Conservation (phyloP, 768 basidiomycete species). For the Hygrophorus pudorinus region DNA sequence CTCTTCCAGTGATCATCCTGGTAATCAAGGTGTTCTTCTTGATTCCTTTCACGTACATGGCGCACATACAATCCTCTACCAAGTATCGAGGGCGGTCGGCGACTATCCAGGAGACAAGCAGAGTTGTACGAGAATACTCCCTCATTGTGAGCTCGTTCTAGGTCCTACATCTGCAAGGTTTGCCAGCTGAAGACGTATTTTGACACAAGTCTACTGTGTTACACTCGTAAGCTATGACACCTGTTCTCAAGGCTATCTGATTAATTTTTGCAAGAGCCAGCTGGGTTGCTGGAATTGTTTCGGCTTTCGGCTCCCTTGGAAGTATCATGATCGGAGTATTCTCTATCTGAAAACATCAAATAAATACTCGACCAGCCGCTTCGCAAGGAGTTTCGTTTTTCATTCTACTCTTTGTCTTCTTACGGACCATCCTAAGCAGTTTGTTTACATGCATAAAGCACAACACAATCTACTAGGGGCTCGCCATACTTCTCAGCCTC, state of each 20-base stretch:
- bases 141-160: constrained; percentile 32
- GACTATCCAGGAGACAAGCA: constrained; percentile 34
- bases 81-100: constrained; percentile 41
- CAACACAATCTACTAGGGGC: no score
- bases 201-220: no score
- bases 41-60: constrained; percentile 41
- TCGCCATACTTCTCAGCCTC: not conserved
- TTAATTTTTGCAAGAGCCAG: not conserved
- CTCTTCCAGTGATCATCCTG: constrained; percentile 22
- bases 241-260: no score
- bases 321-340: constrained; percentile 1
- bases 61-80: constrained; percentile 36
- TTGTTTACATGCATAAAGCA: not conserved
- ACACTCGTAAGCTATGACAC: no score
- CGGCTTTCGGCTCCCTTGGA: not conserved
- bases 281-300: not conserved
- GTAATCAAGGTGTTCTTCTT: constrained; percentile 40
- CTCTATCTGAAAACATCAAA: constrained; percentile 1
- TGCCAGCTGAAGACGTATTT: constrained; percentile 15
- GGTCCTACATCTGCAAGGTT: not conserved
- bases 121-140: constrained; percentile 44
- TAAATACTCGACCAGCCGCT: not conserved
- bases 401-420: not conserved
- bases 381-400: not conserved
- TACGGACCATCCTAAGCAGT: not conserved